These are phyloP conservation scores for Thielaviopsis punctulata DNA, from an alignment of 2,329 filamentous ascomycete genomes.

Conservation along the genomic window DNA sequence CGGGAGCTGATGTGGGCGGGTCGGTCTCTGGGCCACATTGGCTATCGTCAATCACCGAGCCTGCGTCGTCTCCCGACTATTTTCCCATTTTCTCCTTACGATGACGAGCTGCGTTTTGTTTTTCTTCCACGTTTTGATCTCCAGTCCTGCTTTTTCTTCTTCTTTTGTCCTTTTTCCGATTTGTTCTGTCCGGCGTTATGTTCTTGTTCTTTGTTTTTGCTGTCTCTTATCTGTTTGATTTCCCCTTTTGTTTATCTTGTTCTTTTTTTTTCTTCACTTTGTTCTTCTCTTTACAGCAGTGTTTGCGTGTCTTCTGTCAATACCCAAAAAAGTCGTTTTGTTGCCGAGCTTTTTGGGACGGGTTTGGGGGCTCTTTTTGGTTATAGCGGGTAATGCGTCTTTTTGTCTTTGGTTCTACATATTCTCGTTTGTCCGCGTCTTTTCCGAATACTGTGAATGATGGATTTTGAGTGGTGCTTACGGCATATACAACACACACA, in stretches of 20 bases:
- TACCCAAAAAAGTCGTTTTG: not conserved
- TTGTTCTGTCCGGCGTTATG: too few relatives aligned
- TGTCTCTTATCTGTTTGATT: not conserved
- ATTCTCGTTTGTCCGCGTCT: not conserved
- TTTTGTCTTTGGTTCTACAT: too few relatives aligned
- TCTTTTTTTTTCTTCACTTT: not conserved
- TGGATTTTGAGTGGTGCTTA: too few relatives aligned
- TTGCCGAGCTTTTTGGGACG: not conserved
- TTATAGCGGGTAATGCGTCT: not conserved
- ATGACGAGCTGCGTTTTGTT: not conserved
- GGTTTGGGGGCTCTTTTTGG: not conserved
- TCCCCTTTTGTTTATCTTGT: not conserved
- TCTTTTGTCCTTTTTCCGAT: not conserved
- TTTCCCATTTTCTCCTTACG: not conserved
- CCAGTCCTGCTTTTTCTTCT: not conserved
- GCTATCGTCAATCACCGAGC: not conserved
- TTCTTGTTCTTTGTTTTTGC: not conserved
- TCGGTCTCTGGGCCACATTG: not conserved
- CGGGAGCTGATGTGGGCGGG: too few relatives aligned
- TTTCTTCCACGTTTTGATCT: conserved; percentile 1
- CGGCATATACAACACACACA: too few relatives aligned
- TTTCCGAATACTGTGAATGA: too few relatives aligned
- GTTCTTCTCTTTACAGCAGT: not conserved
- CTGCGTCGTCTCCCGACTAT: not conserved
- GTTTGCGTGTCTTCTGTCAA: not conserved